Evolutionary conservation across 768 basidiomycete species (phyloP).

Genomic region (Collybiopsis luxurians): DNA sequence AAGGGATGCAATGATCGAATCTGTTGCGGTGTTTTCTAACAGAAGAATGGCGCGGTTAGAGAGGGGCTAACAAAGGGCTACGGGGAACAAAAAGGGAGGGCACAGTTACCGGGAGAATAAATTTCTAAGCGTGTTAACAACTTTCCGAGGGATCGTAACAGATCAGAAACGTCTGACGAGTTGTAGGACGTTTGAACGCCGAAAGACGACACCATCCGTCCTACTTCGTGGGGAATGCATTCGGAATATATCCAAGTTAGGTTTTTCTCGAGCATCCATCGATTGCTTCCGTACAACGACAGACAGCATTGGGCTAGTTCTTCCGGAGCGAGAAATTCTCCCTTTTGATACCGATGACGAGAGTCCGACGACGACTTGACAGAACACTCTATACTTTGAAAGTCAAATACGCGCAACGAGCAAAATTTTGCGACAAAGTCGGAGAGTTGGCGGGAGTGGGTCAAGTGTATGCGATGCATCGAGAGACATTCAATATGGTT

Average conservation of each 20-base stretch:
- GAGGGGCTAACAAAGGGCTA: neutral
- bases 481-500: neutral
- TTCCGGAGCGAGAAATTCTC: neutral
- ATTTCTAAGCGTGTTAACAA: constrained; percentile 8
- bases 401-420: neutral
- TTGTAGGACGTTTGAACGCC: neutral
- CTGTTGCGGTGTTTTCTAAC: constrained; percentile 12
- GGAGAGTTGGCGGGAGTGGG: neutral
- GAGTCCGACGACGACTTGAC: neutral
- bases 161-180: constrained; percentile 6
- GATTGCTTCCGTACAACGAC: neutral
- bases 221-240: neutral
- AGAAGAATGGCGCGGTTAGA: neutral
- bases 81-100: neutral
- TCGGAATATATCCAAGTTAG: constrained; percentile 2
- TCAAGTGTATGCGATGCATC: neutral
- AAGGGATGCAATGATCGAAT: constrained; percentile 12
- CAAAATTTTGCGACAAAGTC: constrained; percentile 8
- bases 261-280: neutral
- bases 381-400: neutral
- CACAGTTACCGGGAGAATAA: constrained; percentile 7
- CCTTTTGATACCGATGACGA: neutral
- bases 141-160: constrained; percentile 9
- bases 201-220: neutral
- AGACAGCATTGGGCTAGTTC: neutral